Conservation (phyloP, 768 basidiomycete species). For the Lactarius indigo region DNA sequence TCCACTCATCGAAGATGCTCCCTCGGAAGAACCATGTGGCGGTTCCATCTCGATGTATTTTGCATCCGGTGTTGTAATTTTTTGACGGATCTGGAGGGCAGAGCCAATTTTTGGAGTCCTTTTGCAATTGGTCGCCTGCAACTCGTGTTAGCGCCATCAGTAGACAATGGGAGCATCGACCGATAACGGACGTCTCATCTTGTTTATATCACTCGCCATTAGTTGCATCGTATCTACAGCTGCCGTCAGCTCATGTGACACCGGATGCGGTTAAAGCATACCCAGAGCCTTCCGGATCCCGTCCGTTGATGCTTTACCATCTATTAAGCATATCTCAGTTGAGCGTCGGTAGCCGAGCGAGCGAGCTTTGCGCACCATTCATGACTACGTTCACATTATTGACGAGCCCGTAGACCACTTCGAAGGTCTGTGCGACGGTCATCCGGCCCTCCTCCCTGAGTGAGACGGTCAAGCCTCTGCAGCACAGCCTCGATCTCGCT, state of each 20-base stretch:
- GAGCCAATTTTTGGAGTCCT: background rate
- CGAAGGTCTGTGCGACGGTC: background rate
- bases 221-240: background rate
- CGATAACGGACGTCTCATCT: background rate
- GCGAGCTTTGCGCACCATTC: background rate
- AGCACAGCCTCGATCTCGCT: background rate
- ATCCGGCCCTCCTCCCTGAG: slow-evolving; percentile 1
- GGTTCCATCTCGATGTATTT: background rate
- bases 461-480: background rate
- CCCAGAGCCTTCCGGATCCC: background rate
- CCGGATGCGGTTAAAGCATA: background rate
- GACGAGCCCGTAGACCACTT: slow-evolving; percentile 1
- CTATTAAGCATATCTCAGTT: background rate
- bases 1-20: background rate
- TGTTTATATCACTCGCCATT: background rate
- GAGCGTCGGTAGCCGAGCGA: background rate
- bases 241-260: background rate
- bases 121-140: slow-evolving; percentile 3
- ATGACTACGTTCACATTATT: background rate
- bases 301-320: background rate
- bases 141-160: background rate
- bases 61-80: background rate
- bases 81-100: slow-evolving; percentile 10
- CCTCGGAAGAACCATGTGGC: slow-evolving; percentile 1
- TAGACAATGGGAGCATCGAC: background rate